A percentile compares a stretch with the other conserved stretches of the same genome.
These are phyloP conservation scores for Auxenochlorella pyrenoidosa DNA, from an alignment of 139 green algal genomes.

Conservation along the genomic window DNA sequence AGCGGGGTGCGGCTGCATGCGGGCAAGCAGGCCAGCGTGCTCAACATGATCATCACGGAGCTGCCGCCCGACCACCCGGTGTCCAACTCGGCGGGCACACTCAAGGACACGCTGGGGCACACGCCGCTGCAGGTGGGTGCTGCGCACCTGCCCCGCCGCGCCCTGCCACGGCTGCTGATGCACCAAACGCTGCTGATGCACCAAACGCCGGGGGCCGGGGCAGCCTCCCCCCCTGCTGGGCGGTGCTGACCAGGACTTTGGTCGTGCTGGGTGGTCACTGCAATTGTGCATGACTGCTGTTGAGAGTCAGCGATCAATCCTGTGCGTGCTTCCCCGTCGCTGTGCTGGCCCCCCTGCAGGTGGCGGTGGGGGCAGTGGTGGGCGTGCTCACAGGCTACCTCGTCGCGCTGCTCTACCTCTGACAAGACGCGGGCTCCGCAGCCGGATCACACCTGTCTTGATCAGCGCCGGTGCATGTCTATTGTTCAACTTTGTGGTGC, in stretches of 20 bases:
- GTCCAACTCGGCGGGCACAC: conserved; percentile 29
- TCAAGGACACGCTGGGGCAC: conserved; percentile 85
- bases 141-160: too few relatives aligned
- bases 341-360: background rate
- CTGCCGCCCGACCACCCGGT: conserved; percentile 84
- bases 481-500: background rate
- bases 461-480: background rate
- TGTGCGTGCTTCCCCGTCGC: too few relatives aligned
- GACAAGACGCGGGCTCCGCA: background rate
- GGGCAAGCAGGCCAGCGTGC: conserved; percentile 93
- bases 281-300: too few relatives aligned
- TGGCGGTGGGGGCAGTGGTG: conserved; percentile 49
- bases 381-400: conserved; percentile 50
- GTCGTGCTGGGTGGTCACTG: background rate
- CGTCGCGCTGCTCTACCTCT: conserved; percentile 41
- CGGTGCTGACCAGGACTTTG: too few relatives aligned
- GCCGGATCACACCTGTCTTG: too few relatives aligned
- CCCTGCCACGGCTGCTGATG: too few relatives aligned
- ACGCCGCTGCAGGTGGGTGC: conserved; percentile 74
- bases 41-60: conserved; percentile 91
- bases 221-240: too few relatives aligned
- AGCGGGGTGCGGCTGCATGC: conserved; percentile 94
- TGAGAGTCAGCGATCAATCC: too few relatives aligned
- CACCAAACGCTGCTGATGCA: too few relatives aligned
- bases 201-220: too few relatives aligned